A percentile compares a stretch with the other conserved stretches of the same genome.
Conservation (phyloP, 805 yeast species). For the Ogataea parapolymorpha region DNA sequence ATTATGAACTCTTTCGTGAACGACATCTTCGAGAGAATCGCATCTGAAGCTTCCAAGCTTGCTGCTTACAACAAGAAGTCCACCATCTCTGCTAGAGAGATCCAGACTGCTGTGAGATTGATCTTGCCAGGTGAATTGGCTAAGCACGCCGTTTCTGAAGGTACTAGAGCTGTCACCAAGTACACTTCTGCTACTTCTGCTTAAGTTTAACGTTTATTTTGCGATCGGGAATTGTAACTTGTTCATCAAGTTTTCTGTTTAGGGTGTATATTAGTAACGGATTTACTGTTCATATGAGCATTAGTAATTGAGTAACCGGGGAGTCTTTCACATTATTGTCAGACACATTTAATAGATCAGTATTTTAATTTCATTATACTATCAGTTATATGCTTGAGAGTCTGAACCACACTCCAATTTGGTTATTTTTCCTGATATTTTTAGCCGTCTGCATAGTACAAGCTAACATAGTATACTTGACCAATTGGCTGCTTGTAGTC, state of each 20-base stretch:
- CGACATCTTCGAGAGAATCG: conserved; percentile 97
- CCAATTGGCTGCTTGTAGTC: too few relatives aligned
- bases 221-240: conserved; percentile 17
- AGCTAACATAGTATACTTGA: too few relatives aligned
- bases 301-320: background rate
- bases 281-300: conserved; percentile 4
- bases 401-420: too few relatives aligned
- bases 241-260: conserved; percentile 20
- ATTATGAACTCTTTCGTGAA: conserved; percentile 98
- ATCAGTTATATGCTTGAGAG: too few relatives aligned
- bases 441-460: too few relatives aligned
- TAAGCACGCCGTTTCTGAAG: conserved; percentile 96
- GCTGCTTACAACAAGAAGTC: conserved; percentile 99
- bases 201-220: conserved; percentile 20
- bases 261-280: conserved; percentile 35
- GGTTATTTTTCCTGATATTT: too few relatives aligned
- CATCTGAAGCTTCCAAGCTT: conserved; percentile 94
- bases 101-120: conserved; percentile 95
- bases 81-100: conserved; percentile 96
- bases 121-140: conserved; percentile 98
- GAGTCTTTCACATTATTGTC: too few relatives aligned
- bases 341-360: too few relatives aligned
- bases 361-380: too few relatives aligned
- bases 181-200: conserved; percentile 64
- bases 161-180: conserved; percentile 96